Base-by-base conservation (phyloP, 2,329 filamentous ascomycete genomes). In the Rhinocladiella similis region DNA sequence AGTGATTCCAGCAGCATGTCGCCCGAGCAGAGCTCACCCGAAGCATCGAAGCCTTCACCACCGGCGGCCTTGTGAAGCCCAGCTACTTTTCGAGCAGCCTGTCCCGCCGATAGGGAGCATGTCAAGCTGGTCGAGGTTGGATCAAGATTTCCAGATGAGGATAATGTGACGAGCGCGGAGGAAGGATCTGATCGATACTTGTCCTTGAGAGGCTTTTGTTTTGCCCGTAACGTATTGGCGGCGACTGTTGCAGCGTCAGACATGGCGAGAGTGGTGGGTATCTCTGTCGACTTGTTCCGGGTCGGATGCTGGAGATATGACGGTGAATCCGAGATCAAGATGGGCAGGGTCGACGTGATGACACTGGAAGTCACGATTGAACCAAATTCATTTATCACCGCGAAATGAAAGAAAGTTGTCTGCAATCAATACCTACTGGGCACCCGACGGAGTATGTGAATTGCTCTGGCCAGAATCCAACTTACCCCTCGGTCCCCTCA, bases 1-100 rank as follows among this genome's bases (percentile, higher is more conserved):
- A 80, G 69, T 0, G 76, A 76, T 54, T 80, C 77, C 12, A 80
- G 72, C 12, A 80, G 69, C 76, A 80, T 77, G 61, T 80, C 77
- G 12, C 77, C 77, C 0, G 72, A 75, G 69, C 77, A 80, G 1
- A 80, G 69, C 60, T 80, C 76, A 53, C 77, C 77, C 1, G 73
- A 76, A 3, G 55, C 59, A 50, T 65, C 63, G 48, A 80, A 72
- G 14, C 70, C 73, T n/a, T 72, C 69, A 38, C 77, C 77, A 36
- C 77, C 77, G 2, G 77, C 77, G 61, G 73, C 74, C 42, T 72
- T 74, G 62, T 80, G 77, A 38, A 80, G 69, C 27, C 77, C 77
- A 1, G 77, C 77, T 45, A 77, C 67, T 52, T 73, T 74, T 29
- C 73, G 67, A 10, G 77, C 76, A 54, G 72, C 66, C 4, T 74